Percentiles rank a stretch among this genome's conserved stretches.
phyloP scores from a whole-genome alignment of 1,284 basidiomycete species.

The Inonotus obliquus region DNA sequence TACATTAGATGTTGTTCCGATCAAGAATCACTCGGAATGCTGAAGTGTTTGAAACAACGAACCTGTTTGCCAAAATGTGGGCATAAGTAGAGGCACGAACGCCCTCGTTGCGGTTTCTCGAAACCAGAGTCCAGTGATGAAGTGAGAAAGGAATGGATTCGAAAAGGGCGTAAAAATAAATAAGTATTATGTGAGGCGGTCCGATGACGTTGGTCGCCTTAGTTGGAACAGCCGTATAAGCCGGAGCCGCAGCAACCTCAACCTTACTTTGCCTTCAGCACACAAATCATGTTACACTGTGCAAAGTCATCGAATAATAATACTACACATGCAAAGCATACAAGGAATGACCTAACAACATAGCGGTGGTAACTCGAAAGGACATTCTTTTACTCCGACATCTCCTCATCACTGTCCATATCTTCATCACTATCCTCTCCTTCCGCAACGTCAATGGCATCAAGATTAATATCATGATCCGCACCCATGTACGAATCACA shows the following conservation, averaged over 20 bases:
- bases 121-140: not conserved
- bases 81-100: not conserved
- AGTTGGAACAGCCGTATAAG: not conserved
- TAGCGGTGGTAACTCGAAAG: too few relatives aligned
- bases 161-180: not conserved
- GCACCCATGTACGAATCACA: constrained; percentile 90
- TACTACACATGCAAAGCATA: constrained; percentile 3
- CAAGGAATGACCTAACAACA: not conserved
- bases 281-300: not conserved
- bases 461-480: constrained; percentile 84
- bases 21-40: not conserved
- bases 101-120: not conserved
- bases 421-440: constrained; percentile 80
- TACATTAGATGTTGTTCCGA: not conserved
- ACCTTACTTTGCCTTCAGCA: not conserved
- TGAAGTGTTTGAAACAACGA: not conserved
- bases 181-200: not conserved
- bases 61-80: constrained; percentile 2
- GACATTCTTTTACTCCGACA: constrained; percentile 29
- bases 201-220: constrained; percentile 1
- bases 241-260: not conserved
- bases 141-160: not conserved
- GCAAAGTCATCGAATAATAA: not conserved
- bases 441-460: constrained; percentile 79
- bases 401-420: constrained; percentile 41